Evolutionary conservation across 176 grass and related monocot species (phyloP), one percentile per base, ranked within the genome.

Genomic region (Raddia guianensis): DNA sequence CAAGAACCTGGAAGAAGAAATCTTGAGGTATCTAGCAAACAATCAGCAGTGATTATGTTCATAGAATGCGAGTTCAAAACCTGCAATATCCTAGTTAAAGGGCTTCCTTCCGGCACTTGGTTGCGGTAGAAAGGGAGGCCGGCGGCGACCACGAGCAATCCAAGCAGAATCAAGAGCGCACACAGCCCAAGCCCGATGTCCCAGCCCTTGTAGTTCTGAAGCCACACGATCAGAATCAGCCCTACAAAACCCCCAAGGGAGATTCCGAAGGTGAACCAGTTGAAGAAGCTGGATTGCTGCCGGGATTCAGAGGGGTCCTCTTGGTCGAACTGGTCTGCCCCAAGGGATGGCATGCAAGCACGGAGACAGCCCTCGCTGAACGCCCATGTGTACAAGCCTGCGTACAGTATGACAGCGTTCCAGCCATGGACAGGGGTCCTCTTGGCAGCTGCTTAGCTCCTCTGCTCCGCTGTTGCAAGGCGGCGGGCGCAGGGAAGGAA

Each of bases 291-390:
- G 16, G 82, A 72, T 34, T 83, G 84, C 9, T 76, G 81, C 8
- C 37, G 63, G 18, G 45, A 68, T 54, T 94, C 85, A 0, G 32
- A 14, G 50, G 68, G 85, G 61, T 91, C 91, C 12, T 83, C 70
- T 5, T 50, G 52, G 57, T 94, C 91, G 60, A 91, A 94, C 35
- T 91, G 91, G 35, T 91, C 91, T 40, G 88, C 91, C 65, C 91
- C 91, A 1, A 94, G 83, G 15, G 88, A 85, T 19, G 91, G 85
- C 18, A 64, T 33, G 78, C 85, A 90, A 13, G 88, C 79, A 14
- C 85, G 84, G 3, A 88, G 32, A 49, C 74, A 88, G 40, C 91
- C 91, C 43, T 94, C 88, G 1, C 91, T 85, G 12, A 91, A 58
- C 5, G 85, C 77, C 34, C 55, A 50, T 14, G 77, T 88, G 27